Evolutionary conservation across 441 rosid genomes (phyloP).

Genomic region (Jatropha podagrica): DNA sequence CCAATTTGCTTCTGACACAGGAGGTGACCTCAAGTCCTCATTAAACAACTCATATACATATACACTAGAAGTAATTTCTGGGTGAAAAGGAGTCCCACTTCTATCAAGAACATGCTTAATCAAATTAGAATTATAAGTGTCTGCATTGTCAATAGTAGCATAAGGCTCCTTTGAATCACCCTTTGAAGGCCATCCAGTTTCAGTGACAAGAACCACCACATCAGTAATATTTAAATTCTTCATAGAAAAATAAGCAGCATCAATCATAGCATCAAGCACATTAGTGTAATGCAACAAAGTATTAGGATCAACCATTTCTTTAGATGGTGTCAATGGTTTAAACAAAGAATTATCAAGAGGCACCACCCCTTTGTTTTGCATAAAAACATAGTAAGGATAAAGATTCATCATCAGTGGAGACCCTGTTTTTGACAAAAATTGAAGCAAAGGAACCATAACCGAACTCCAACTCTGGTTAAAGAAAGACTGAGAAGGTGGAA

Average conservation of each 20-base stretch:
- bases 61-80: conserved; percentile 78
- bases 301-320: conserved; percentile 97
- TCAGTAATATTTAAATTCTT: conserved; percentile 82
- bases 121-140: conserved; percentile 81
- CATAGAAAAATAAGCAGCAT: conserved; percentile 92
- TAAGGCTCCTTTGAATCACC: conserved; percentile 89
- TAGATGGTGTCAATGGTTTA: conserved; percentile 81
- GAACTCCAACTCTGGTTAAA: conserved; percentile 85
- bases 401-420: conserved; percentile 97
- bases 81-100: conserved; percentile 84
- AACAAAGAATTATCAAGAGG: conserved; percentile 91
- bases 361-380: conserved; percentile 95
- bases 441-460: conserved; percentile 70
- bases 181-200: conserved; percentile 87
- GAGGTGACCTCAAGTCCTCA: conserved; percentile 77
- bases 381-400: conserved; percentile 92
- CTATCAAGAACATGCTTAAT: conserved; percentile 86
- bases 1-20: conserved; percentile 88
- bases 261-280: conserved; percentile 93
- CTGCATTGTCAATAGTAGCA: conserved; percentile 81
- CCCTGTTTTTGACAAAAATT: conserved; percentile 73
- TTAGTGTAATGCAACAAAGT: conserved; percentile 94
- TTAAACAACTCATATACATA: conserved; percentile 87
- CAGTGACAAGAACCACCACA: conserved; percentile 81
- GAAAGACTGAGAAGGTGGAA: conserved; percentile 95